Conservation (phyloP, 139 green algal species). For the Picochlorum costavermella region DNA sequence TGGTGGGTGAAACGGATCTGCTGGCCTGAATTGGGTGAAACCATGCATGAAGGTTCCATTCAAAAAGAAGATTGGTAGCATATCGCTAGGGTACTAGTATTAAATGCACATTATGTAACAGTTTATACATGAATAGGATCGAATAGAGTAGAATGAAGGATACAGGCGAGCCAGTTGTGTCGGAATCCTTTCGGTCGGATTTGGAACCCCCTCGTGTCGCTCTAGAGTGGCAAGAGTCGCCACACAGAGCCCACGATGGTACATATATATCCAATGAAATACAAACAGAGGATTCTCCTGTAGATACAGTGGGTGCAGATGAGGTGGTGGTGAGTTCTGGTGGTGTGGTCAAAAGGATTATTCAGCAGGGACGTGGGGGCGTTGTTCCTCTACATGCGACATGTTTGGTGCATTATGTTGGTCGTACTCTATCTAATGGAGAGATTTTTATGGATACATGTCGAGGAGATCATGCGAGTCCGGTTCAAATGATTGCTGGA, state of each 20-base stretch:
- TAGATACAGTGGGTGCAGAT: constrained; percentile 33
- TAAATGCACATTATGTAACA: no score
- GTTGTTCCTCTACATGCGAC: constrained; percentile 38
- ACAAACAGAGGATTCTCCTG: constrained; percentile 16
- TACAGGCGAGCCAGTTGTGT: no score
- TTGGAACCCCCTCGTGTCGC: no score
- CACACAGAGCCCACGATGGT: background rate
- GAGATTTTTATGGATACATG: constrained; percentile 58
- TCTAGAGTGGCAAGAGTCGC: background rate
- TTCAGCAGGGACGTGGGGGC: constrained; percentile 29
- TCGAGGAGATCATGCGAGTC: constrained; percentile 29
- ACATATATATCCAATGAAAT: no score
- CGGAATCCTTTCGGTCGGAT: no score
- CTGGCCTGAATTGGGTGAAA: no score
- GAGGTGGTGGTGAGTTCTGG: constrained; percentile 1
- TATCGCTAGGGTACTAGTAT: no score
- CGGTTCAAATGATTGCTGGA: constrained; percentile 51
- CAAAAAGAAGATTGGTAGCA: no score
- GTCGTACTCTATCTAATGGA: constrained; percentile 24
- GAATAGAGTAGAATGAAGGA: no score
- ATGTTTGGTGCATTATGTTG: constrained; percentile 65
- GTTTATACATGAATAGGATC: no score
- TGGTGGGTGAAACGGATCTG: no score
- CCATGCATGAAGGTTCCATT: no score
- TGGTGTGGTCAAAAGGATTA: constrained; percentile 32